Evolutionary conservation across 2,329 filamentous ascomycete genomes (phyloP).

Genomic region (Fusarium sp.): DNA sequence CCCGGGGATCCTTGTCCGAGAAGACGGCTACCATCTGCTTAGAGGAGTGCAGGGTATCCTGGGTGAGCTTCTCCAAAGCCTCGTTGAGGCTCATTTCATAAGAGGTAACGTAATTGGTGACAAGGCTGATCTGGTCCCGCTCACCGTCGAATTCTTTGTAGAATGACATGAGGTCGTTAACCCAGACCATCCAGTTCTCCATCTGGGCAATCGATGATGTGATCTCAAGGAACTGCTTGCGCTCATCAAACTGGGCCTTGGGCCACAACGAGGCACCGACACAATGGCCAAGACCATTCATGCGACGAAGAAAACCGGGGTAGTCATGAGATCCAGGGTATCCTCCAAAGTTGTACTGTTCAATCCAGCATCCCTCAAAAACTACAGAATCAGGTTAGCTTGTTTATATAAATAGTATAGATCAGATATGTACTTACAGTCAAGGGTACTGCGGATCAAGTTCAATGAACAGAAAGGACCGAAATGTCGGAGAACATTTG

Average conservation of each 20-base stretch:
- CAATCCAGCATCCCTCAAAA: slow-evolving; percentile 1
- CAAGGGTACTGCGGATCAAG: background rate
- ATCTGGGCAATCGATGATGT: background rate
- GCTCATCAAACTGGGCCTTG: background rate
- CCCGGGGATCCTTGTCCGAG: background rate
- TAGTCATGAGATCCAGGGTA: background rate
- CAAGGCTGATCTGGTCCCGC: background rate
- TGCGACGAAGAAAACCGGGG: background rate
- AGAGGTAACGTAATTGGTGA: background rate
- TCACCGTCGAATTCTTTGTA: slow-evolving; percentile 5
- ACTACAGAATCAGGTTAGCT: background rate
- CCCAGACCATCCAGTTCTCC: slow-evolving; percentile 9
- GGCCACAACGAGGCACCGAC: background rate
- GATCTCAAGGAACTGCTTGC: background rate
- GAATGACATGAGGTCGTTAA: slow-evolving; percentile 4
- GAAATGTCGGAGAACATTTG: background rate
- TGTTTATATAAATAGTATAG: rapidly evolving
- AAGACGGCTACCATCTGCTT: slow-evolving; percentile 2
- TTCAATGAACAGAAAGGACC: background rate
- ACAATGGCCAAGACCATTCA: background rate
- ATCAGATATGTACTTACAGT: background rate
- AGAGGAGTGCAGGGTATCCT: background rate
- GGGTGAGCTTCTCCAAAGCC: background rate
- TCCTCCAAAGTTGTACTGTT: background rate
- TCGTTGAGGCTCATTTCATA: background rate